Evolutionary conservation across 2,329 filamentous ascomycete species (phyloP).

Genomic region (Diaporthe citri): DNA sequence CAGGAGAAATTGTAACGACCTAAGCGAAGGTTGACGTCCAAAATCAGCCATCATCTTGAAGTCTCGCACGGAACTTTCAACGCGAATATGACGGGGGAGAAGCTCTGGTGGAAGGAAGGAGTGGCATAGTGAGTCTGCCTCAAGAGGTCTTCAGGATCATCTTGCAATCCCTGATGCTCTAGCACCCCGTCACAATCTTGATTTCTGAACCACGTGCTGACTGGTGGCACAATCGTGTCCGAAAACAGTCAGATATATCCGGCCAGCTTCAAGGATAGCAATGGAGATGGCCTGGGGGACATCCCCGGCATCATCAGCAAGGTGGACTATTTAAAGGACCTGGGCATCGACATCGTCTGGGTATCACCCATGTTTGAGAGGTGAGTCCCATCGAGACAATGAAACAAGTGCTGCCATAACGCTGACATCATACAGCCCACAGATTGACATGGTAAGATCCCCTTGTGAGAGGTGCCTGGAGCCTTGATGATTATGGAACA

Average conservation of each 20-base stretch:
- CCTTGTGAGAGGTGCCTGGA: constrained; percentile 45
- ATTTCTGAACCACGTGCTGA: background rate
- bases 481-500: background rate
- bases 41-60: background rate
- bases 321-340: constrained; percentile 63
- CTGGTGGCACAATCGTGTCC: background rate
- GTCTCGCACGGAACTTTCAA: background rate
- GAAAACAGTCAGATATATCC: constrained; percentile 63
- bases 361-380: constrained; percentile 49
- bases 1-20: background rate
- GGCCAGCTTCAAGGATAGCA: constrained; percentile 67
- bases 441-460: constrained; percentile 53
- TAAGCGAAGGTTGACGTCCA: background rate
- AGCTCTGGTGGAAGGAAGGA: constrained; percentile 40
- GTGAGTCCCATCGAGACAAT: background rate
- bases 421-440: constrained; percentile 51
- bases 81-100: constrained; percentile 19
- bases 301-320: constrained; percentile 66
- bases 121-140: constrained; percentile 39
- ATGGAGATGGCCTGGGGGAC: constrained; percentile 66
- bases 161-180: background rate
- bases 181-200: background rate
- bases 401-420: background rate
- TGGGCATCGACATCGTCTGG: constrained; percentile 67
- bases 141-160: no score